Percentiles rank a stretch among this genome's conserved stretches.
Evolutionary conservation across 805 yeast species (phyloP).

Genomic region (Metschnikowia kofuensis): DNA sequence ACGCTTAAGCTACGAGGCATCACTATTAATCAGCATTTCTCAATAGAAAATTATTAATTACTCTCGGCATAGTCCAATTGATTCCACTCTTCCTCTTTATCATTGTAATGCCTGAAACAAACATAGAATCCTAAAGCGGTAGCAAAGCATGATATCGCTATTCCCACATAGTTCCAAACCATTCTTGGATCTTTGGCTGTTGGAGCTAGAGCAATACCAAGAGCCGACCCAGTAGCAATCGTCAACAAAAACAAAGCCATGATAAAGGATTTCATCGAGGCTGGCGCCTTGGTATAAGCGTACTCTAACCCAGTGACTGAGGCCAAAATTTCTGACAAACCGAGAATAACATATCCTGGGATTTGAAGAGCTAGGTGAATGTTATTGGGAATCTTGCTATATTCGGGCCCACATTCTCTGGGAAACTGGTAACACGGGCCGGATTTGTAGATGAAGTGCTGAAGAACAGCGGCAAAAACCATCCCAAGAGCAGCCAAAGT

Average conservation of each 20-base stretch:
- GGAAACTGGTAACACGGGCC: conserved; percentile 14
- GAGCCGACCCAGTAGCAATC: conserved; percentile 70
- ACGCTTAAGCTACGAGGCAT: too few relatives aligned
- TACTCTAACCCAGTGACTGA: conserved; percentile 18
- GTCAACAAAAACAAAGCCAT: conserved; percentile 56
- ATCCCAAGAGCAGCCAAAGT: conserved; percentile 10
- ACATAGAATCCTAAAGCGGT: conserved; percentile 63
- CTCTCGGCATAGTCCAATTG: conserved; percentile 38
- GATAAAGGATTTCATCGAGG: conserved; percentile 17
- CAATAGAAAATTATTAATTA: not conserved
- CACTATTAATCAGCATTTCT: too few relatives aligned
- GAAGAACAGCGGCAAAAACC: conserved; percentile 15
- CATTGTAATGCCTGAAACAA: conserved; percentile 52
- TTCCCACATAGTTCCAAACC: conserved; percentile 64
- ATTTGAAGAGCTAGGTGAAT: conserved; percentile 11
- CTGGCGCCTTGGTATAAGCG: conserved; percentile 18
- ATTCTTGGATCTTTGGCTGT: conserved; percentile 66
- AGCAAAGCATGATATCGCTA: conserved; percentile 54
- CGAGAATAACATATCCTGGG: conserved; percentile 13
- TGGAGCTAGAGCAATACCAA: conserved; percentile 58
- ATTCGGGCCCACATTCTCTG: conserved; percentile 12
- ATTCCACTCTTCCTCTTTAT: conserved; percentile 55
- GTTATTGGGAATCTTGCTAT: conserved; percentile 7
- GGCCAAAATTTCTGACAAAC: conserved; percentile 13
- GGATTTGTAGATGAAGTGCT: conserved; percentile 13